Evolutionary conservation across 768 basidiomycete genomes (phyloP), one percentile per base, ranked within the genome.

Genomic region (Rhizopogon vinicolor): DNA sequence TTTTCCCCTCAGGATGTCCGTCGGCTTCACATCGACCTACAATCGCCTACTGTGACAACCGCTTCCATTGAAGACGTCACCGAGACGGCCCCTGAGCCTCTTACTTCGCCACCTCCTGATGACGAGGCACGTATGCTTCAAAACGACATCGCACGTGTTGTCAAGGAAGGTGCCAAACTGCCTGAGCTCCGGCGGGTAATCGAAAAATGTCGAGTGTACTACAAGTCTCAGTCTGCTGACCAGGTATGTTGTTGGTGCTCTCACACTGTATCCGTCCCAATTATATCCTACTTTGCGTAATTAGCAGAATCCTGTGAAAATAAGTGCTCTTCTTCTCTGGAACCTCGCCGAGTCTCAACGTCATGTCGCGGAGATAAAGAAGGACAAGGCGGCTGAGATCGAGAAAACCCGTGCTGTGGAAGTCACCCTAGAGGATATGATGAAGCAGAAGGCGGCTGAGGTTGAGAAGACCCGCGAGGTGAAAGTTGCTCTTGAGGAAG

Each of bases 1-100:
- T 86, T 86, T 68, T 72, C 78, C 10, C 65, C 69, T 19, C 62
- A 70, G 14, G 72, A 79, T 9, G 64, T 79, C 44, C 74, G 81
- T 44, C 80, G 73, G 67, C 78, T 90, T 49, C 86, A 86, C 64
- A 67, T 88, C 46, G 86, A 87, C 66, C 55, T 61, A 18, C 70
- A 68, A 52, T 78, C 82, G 45, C 68, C 55, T 52, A 61, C 65
- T 29, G 62, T 62, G 25, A 35, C 67, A 18, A 42, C 65, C 51
- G 44, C 58, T n/a, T 3, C 62, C 13, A 22, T 50, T 5, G 65
- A 66, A 9, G 44, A 51, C 1, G 40, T 25, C 28, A 14, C 35
- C 3, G 58, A 56, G 9, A 37, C 60, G 9, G 33, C 60, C 10
- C 28, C 71, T 5, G 70, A 74, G 9, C 56, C 48, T 41, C 52